Conservation (phyloP, 306 rosid genomes). For the Prunus dulcis region DNA sequence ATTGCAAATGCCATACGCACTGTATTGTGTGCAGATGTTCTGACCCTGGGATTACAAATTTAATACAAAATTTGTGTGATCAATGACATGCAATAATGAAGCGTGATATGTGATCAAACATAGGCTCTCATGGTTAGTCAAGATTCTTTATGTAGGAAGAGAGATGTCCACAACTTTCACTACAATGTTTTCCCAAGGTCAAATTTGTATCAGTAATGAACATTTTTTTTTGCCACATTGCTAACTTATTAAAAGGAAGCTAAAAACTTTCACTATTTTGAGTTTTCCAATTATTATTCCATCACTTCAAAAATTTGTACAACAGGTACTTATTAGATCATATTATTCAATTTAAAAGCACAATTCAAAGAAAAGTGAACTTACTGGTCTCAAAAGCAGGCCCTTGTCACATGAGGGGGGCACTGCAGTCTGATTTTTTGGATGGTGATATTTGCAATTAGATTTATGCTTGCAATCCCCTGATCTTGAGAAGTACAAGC, state of each 20-base stretch:
- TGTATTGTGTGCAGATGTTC: slow-evolving; percentile 67
- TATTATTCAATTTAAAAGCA: neutral
- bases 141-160: neutral
- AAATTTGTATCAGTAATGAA: neutral
- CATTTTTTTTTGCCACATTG: neutral
- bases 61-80: neutral
- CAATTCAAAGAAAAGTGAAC: neutral
- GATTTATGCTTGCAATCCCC: slow-evolving; percentile 82
- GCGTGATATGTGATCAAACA: neutral
- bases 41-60: slow-evolving; percentile 57
- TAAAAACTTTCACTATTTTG: no score
- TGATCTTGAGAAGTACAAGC: slow-evolving; percentile 73
- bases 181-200: no score
- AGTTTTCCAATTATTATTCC: neutral
- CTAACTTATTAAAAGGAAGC: neutral
- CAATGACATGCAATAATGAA: neutral
- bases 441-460: slow-evolving; percentile 90
- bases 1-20: slow-evolving; percentile 86
- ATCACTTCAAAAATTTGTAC: neutral
- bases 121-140: neutral
- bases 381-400: slow-evolving; percentile 75
- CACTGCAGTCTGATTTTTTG: slow-evolving; percentile 52
- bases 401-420: slow-evolving; percentile 72
- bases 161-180: neutral
- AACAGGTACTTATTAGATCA: neutral